A percentile compares a stretch with the other conserved stretches of the same genome.
phyloP scores from a whole-genome alignment of 164 flowering plant genomes.

The Macadamia tetraphylla region DNA sequence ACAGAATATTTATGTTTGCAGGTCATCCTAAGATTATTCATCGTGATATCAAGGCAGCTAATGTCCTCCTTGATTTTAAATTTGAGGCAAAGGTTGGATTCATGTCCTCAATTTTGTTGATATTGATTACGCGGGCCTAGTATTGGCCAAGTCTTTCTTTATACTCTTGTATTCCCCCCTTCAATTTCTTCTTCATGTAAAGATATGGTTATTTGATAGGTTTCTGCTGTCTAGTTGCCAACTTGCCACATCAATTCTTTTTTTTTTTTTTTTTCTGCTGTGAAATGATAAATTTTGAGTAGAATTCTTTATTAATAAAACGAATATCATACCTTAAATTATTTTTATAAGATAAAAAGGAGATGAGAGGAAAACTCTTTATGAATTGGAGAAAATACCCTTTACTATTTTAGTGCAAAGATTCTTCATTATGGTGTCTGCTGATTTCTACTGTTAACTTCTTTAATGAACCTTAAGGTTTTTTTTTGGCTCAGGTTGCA shows the following conservation, averaged over 20 bases:
- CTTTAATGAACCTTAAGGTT: neutral
- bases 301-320: no score
- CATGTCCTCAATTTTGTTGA: neutral
- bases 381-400: no score
- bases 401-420: no score
- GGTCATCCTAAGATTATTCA: constrained; percentile 98
- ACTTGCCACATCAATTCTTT: no score
- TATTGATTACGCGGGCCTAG: neutral
- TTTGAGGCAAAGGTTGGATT: constrained; percentile 85
- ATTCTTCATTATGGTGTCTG: neutral
- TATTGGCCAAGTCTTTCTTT: neutral
- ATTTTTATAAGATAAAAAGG: no score
- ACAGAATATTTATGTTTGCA: constrained; percentile 22
- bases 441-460: neutral
- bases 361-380: neutral
- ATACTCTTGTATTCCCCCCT: neutral
- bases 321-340: no score
- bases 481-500: constrained; percentile 60
- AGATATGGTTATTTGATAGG: no score
- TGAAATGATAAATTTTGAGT: no score
- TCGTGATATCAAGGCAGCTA: constrained; percentile 92
- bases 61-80: constrained; percentile 82
- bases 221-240: no score
- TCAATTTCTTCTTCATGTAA: no score
- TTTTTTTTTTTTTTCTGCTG: no score